Percentiles rank a stretch among this genome's conserved stretches.
These are phyloP conservation scores for Globisporangium viniferum DNA, from an alignment of 352 stramenopile species.

Conservation along the genomic window DNA sequence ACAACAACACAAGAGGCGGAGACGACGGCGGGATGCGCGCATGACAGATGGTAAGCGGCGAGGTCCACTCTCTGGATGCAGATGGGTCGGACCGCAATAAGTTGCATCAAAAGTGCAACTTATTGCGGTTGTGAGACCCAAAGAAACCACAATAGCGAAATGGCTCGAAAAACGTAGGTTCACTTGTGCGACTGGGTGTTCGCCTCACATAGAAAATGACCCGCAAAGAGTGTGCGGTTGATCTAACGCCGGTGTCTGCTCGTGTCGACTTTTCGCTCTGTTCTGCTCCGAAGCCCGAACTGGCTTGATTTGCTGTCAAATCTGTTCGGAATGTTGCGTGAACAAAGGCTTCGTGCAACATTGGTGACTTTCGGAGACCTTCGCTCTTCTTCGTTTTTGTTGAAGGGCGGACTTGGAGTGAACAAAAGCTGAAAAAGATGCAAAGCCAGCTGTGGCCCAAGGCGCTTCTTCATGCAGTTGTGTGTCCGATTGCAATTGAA, in stretches of 20 bases:
- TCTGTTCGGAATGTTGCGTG: not conserved
- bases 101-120: not conserved
- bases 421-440: not conserved
- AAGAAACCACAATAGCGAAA: not conserved
- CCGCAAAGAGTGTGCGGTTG: not conserved
- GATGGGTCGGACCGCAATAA: not conserved
- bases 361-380: not conserved
- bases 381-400: not conserved
- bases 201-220: not conserved
- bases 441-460: not conserved
- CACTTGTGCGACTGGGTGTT: not conserved
- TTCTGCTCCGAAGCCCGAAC: not conserved
- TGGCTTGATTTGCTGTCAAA: not conserved
- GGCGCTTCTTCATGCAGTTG: not conserved
- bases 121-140: not conserved
- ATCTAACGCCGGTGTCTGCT: not conserved
- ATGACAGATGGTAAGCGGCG: not conserved
- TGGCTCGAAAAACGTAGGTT: not conserved
- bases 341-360: not conserved
- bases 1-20: not conserved
- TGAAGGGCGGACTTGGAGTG: not conserved
- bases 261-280: not conserved
- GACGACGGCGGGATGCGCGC: not conserved
- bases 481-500: not conserved
- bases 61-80: not conserved